Evolutionary conservation across 495 filamentous ascomycete species (phyloP).

Genomic region (Cercophora newfieldiana): DNA sequence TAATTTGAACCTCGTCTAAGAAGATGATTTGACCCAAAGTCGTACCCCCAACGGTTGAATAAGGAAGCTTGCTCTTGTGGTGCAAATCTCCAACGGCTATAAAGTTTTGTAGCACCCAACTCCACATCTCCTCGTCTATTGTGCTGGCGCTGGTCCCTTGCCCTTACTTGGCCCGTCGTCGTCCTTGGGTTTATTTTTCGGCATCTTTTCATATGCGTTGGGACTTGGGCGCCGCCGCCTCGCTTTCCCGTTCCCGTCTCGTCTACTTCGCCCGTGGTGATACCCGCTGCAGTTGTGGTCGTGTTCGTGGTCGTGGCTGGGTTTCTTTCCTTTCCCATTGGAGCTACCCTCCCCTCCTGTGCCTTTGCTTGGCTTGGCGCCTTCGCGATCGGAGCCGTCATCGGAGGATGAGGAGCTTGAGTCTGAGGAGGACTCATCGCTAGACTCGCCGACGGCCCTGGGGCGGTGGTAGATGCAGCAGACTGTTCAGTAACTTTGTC

Average conservation of each 20-base stretch:
- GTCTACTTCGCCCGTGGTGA: slow-evolving; percentile 30
- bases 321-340: slow-evolving; percentile 15
- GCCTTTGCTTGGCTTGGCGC: slow-evolving; percentile 24
- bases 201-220: slow-evolving; percentile 95
- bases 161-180: slow-evolving; percentile 16
- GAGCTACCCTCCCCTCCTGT: neutral
- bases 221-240: slow-evolving; percentile 66
- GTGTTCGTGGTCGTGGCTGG: slow-evolving; percentile 40
- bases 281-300: slow-evolving; percentile 40
- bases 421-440: slow-evolving; percentile 69
- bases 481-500: slow-evolving; percentile 52
- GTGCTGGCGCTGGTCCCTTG: slow-evolving; percentile 7
- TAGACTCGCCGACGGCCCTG: slow-evolving; percentile 80
- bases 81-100: neutral
- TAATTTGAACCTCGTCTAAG: neutral
- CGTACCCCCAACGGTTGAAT: neutral
- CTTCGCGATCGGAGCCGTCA: slow-evolving; percentile 41
- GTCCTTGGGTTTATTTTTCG: slow-evolving; percentile 52
- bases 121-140: neutral
- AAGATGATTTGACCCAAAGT: neutral
- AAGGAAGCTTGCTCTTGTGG: neutral
- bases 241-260: slow-evolving; percentile 39
- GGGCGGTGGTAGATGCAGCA: slow-evolving; percentile 98
- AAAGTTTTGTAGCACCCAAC: neutral
- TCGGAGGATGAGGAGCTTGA: slow-evolving; percentile 52